Evolutionary conservation across 2,329 filamentous ascomycete genomes (phyloP), one percentile per base, ranked within the genome.

Genomic region (Tolypocladium album): DNA sequence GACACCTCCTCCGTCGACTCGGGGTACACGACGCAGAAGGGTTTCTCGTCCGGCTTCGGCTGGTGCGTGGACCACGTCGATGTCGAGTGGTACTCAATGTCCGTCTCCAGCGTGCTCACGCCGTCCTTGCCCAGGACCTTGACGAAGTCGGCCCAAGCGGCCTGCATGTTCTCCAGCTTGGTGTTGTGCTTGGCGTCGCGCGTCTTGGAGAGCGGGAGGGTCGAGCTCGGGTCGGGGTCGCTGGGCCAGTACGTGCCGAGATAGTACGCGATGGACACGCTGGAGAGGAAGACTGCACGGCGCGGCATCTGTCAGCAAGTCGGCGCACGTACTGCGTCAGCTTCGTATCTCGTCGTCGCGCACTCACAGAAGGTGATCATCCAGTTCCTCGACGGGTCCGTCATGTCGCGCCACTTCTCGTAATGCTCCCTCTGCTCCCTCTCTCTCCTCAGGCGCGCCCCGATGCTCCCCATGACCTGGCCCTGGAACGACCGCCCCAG

Each of bases 1-100:
- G 88, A 88, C 11, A 96, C 91, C 67, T 97, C 88, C 64, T 92
- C 88, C 1, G 92, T 97, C 42, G 81, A 85, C 52, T 75, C 78
- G 0, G 92, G 92, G 70, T 87, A 93, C 47, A 96, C 82, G 58
- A 97, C 79, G 71, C 91, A 81, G 69, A 88, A 88, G 15, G 84
- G 80, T 53, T 78, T 75, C 61, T 85, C 76, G 2, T 76, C 70
- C 17, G 76, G 72, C 38, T 74, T 73, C 56, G 76, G 73, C 55
- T 75, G 76, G 71, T 88, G 83, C 38, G 83, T 81, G 53, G 84
- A 87, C 85, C 85, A 88, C 53, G 81, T 79, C 31, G 84, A 87
- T 38, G 79, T 79, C 42, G 84, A 73, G 70, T 88, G 86, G 57
- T 76, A 72, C 34, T 78, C 73, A 40, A 87, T 73, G 65, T 87